Evolutionary conservation across 2,329 filamentous ascomycete species (phyloP), one percentile per base, ranked within the genome.

Genomic region (Penicillium sp.): DNA sequence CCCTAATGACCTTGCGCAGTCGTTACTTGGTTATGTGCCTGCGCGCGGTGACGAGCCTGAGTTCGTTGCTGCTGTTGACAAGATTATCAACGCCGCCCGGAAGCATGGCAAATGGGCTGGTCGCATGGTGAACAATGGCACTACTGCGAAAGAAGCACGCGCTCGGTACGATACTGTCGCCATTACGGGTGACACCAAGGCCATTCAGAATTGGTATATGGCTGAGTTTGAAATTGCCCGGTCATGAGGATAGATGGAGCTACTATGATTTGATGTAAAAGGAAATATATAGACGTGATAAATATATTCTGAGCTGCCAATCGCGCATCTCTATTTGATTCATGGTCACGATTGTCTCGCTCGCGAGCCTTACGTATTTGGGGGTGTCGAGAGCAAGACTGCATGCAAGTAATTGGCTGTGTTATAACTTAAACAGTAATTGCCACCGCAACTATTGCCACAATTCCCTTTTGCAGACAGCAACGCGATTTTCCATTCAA

Each of bases 41-140:
- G 81, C 88, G 60, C 69, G 67, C 20, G 76, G 76, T 0, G 73
- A 79, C 43, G 78, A 83, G 56, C 79, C 80, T 0, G 80, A 85
- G 52, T 77, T 89, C 52, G 73, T 82, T 26, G 74, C 75, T 27
- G 86, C 86, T 15, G 82, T 89, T 48, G 76, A 77, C 39, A 82
- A 77, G 54, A 77, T 86, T 40, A 73, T 85, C 8, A 73, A 74
- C 10, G 85, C 86, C 2, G 80, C 83, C 3, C 75, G 78, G 45
- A 80, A 77, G 54, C 80, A 86, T 9, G 85, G 85, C 17, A 89
- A 88, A 71, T 87, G 86, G 74, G 80, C 80, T 5, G 87, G 83
- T 0, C 71, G 77, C 2, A 72, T 81, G 70, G 72, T 75, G 1
- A 78, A 79, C 51, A 71, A 80, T 59, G 75, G 76, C 40, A 61